Base-by-base conservation (phyloP, 2,329 filamentous ascomycete genomes). In the Huntiella omanensis region DNA sequence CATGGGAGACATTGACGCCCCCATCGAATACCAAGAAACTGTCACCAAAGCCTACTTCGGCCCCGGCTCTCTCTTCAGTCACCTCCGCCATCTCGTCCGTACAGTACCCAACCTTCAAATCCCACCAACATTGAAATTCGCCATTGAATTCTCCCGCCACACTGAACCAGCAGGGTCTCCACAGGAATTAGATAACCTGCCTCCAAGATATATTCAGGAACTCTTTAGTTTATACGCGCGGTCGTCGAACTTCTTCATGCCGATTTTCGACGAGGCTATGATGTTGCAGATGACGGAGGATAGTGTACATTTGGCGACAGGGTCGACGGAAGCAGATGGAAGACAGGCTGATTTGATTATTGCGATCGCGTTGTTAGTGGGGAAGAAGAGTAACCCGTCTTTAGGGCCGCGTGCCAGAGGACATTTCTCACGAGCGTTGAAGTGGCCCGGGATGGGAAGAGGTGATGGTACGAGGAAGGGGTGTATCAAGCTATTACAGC, bases 401-500 rank as follows among this genome's bases (percentile, higher is more conserved):
- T 17, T 51, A 5, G 45, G 40, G 11, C 5, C 34, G 4, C 37
- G 39, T 3, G 38, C 47, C 10, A 17, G 19, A 12, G 28, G 28
- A 4, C 37, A 40, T 13, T 40, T 46, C n/a, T 17, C 35, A 5
- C 28, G 37, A 8, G 35, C 44, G 32, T 17, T 46, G n/a, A 28
- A 16, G 7, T 32, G 35, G 35, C 22, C 40, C 10, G 28, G 13
- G 6, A 28, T n/a, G 5, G 28, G 12, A 11, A 40, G 36, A 17
- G 36, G 33, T 3, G 36, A 46, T 28, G 45, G 47, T 11, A 46
- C 41, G 5, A 35, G 45, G 33, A 33, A 35, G 11, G 32, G n/a
- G 3, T 50, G 50, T 43, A 41, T 50, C n/a, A 12, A n/a, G 5
- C 33, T 52, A 28, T 40, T 52, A 8, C 51, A 52, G 15, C 42